These are phyloP conservation scores for Boletus insuetus DNA, from an alignment of 768 basidiomycete genomes.

Conservation along the genomic window DNA sequence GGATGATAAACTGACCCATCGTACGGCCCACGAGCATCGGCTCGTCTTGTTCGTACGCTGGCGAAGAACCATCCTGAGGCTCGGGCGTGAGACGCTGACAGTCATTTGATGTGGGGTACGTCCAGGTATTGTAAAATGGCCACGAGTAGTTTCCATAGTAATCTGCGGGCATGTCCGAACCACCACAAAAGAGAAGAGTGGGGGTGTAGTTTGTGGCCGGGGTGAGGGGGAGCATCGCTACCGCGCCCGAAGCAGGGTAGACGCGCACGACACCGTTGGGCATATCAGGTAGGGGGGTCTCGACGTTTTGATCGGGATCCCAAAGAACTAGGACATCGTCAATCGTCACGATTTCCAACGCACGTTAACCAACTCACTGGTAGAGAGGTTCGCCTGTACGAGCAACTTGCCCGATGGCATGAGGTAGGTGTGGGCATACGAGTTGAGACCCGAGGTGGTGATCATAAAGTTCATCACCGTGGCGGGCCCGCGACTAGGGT, in stretches of 20 bases:
- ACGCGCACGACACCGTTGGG: conserved; percentile 72
- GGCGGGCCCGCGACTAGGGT: conserved; percentile 54
- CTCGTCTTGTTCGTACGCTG: conserved; percentile 69
- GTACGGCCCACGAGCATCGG: conserved; percentile 70
- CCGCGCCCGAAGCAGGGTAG: conserved; percentile 87
- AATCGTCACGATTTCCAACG: not conserved
- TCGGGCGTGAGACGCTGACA: conserved; percentile 89
- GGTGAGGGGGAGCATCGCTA: conserved; percentile 88
- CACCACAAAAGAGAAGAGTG: conserved; percentile 89
- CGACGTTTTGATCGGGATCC: conserved; percentile 53
- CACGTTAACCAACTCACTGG: conserved; percentile 45
- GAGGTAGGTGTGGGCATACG: conserved; percentile 71
- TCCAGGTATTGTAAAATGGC: conserved; percentile 73
- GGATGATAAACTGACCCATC: conserved; percentile 90
- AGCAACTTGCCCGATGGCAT: conserved; percentile 74
- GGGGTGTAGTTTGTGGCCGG: conserved; percentile 85
- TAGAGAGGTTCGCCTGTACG: conserved; percentile 74
- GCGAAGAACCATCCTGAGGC: conserved; percentile 60
- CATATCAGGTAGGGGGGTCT: conserved; percentile 69
- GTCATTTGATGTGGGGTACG: conserved; percentile 63
- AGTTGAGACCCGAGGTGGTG: conserved; percentile 72
- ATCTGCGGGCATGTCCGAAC: conserved; percentile 69
- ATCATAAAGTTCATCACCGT: conserved; percentile 62
- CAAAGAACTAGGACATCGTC: conserved; percentile 37
- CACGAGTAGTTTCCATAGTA: conserved; percentile 76